Conservation (phyloP, 257 asterid species). For the Orobanche coerulescens region DNA sequence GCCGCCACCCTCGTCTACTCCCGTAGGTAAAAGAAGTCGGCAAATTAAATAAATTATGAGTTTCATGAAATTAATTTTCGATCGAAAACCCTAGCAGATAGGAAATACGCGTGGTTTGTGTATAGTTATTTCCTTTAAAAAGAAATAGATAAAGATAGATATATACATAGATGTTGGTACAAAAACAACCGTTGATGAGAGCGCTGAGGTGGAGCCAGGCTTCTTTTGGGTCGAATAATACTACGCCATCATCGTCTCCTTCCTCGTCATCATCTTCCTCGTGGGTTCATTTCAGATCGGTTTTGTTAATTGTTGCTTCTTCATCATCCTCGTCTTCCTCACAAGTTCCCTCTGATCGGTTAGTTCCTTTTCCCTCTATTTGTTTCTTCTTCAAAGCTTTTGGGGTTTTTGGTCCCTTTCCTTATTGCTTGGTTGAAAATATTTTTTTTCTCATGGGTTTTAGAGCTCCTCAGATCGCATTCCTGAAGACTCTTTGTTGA, state of each 20-base stretch:
- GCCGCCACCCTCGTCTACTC: conserved; percentile 67
- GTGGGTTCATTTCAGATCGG: conserved; percentile 74
- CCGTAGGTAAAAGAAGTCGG: conserved; percentile 42
- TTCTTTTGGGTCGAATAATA: conserved; percentile 37
- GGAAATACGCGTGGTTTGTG: neutral
- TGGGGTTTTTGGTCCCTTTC: conserved; percentile 14
- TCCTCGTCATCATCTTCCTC: conserved; percentile 43
- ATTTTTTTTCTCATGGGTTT: conserved; percentile 1
- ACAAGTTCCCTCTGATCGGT: conserved; percentile 57
- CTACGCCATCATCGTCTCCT: conserved; percentile 30
- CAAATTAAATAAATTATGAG: neutral
- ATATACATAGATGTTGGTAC: conserved; percentile 46
- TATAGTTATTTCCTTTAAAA: conserved; percentile 7
- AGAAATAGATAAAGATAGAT: conserved; percentile 15
- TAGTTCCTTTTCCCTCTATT: conserved; percentile 33
- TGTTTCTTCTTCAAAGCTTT: conserved; percentile 19
- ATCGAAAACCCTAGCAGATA: conserved; percentile 16
- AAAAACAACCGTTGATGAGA: conserved; percentile 55
- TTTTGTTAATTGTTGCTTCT: conserved; percentile 58
- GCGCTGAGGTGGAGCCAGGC: conserved; percentile 68
- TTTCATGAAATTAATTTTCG: conserved; percentile 6
- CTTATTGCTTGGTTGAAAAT: conserved; percentile 12
- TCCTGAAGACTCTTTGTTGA: neutral
- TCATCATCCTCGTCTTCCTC: conserved; percentile 55
- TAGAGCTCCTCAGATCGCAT: conserved; percentile 17